These are phyloP conservation scores for Pichia sp. DNA, from an alignment of 1,139 yeast genomes.

Conservation along the genomic window DNA sequence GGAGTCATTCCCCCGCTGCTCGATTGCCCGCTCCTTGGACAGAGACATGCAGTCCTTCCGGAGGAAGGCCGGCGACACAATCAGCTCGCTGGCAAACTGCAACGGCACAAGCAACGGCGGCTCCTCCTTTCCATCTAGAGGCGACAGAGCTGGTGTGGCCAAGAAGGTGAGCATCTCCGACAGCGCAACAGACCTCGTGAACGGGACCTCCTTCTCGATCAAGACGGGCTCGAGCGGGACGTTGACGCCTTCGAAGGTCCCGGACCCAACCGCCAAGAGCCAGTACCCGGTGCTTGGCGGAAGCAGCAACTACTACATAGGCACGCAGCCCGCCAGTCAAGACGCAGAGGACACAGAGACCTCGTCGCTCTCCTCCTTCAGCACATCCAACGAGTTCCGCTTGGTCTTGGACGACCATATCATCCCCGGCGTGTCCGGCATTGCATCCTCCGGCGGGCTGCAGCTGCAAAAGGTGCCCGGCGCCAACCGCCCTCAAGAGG, in stretches of 20 bases:
- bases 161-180: slow-evolving; percentile 8
- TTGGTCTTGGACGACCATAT: slow-evolving; percentile 17
- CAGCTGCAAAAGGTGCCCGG: background rate
- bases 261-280: background rate
- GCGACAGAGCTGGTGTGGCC: background rate
- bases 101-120: too few species aligned
- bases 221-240: background rate
- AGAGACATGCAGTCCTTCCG: background rate
- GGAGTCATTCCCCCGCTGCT: background rate
- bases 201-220: background rate
- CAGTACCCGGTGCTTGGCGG: background rate
- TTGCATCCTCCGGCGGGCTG: background rate
- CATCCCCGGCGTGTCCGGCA: slow-evolving; percentile 10
- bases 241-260: background rate
- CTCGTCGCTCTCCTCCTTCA: slow-evolving; percentile 6
- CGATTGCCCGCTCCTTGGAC: background rate
- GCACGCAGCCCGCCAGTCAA: background rate
- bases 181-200: slow-evolving; percentile 7
- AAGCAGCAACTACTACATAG: background rate
- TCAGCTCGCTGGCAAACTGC: background rate
- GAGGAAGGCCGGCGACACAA: background rate
- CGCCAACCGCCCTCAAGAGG: background rate
- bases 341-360: slow-evolving; percentile 2
- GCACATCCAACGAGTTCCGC: slow-evolving; percentile 2
- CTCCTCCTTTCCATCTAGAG: background rate